phyloP scores from a whole-genome alignment of 78 protist species.

The Parvularia atlantis region DNA sequence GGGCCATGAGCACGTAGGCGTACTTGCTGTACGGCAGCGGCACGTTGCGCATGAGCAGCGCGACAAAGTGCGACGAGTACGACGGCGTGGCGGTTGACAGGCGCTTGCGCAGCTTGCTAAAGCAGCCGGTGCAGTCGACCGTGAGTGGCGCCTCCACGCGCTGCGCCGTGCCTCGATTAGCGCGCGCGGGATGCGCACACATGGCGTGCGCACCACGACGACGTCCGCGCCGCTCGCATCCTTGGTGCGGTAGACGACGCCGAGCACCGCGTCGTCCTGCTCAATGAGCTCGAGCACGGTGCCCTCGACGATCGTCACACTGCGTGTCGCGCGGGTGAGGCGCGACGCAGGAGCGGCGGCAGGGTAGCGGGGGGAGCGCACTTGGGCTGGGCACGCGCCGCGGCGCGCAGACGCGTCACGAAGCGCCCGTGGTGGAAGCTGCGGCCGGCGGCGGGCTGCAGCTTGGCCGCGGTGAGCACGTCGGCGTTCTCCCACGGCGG shows the following conservation, averaged over 20 bases:
- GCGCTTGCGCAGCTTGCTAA: conserved; percentile 20
- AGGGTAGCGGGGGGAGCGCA: background rate
- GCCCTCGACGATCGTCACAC: conserved; percentile 41
- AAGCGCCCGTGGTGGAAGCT: conserved; percentile 71
- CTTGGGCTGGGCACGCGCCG: conserved; percentile 30
- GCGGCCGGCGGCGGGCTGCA: no score
- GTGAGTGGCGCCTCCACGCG: conserved; percentile 41
- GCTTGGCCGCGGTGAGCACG: background rate
- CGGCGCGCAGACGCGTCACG: conserved; percentile 45
- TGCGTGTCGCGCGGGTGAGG: background rate
- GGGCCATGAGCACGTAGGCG: conserved; percentile 45
- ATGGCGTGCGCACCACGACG: background rate
- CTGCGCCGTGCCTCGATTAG: no score
- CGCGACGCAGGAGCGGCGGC: background rate
- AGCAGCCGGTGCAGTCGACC: conserved; percentile 56
- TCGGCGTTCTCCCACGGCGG: conserved; percentile 2
- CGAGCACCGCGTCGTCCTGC: conserved; percentile 18
- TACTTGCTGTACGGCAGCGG: conserved; percentile 21
- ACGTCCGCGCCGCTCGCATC: background rate
- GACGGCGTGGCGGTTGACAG: conserved; percentile 1
- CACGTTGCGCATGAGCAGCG: conserved; percentile 8
- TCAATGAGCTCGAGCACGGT: conserved; percentile 38
- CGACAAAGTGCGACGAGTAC: conserved; percentile 31
- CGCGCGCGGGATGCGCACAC: no score
- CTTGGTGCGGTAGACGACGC: conserved; percentile 16